Percentiles rank a stretch among this genome's conserved stretches.
phyloP scores from a whole-genome alignment of 257 asterid genomes.

The Solanum rostratum region DNA sequence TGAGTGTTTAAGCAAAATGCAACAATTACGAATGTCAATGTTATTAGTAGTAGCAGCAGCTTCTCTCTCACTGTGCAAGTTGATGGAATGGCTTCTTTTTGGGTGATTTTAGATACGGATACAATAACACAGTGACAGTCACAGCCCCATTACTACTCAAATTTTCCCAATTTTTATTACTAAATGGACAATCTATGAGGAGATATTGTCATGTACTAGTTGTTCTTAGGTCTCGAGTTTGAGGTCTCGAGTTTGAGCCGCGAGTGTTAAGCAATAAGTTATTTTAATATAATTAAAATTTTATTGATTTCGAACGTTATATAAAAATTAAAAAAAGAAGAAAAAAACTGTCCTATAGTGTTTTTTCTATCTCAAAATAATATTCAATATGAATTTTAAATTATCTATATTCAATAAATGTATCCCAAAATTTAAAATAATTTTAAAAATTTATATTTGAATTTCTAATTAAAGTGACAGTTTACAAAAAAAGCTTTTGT shows the following conservation, averaged over 20 bases:
- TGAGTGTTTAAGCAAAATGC: background rate
- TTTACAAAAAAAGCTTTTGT: background rate
- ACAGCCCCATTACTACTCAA: background rate
- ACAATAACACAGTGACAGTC: constrained; percentile 7
- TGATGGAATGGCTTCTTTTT: background rate
- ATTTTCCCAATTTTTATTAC: background rate
- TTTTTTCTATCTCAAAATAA: too few relatives aligned
- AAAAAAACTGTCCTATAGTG: too few relatives aligned
- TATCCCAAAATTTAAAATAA: rapidly evolving
- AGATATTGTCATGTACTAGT: background rate
- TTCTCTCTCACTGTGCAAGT: background rate
- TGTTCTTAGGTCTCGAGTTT: too few relatives aligned
- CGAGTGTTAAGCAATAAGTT: too few relatives aligned
- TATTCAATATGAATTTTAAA: background rate
- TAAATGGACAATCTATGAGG: background rate
- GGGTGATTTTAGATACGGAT: background rate
- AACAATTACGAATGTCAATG: background rate
- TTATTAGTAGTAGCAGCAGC: background rate
- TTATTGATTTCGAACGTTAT: too few relatives aligned
- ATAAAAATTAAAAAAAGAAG: too few relatives aligned
- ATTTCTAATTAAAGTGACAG: background rate
- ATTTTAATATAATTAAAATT: too few relatives aligned
- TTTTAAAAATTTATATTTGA: background rate
- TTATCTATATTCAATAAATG: background rate
- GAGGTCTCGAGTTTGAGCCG: too few relatives aligned